A percentile compares a stretch with the other conserved stretches of the same genome.
Conservation (phyloP, 208 protist species). For the Wallacemonas sp. region DNA sequence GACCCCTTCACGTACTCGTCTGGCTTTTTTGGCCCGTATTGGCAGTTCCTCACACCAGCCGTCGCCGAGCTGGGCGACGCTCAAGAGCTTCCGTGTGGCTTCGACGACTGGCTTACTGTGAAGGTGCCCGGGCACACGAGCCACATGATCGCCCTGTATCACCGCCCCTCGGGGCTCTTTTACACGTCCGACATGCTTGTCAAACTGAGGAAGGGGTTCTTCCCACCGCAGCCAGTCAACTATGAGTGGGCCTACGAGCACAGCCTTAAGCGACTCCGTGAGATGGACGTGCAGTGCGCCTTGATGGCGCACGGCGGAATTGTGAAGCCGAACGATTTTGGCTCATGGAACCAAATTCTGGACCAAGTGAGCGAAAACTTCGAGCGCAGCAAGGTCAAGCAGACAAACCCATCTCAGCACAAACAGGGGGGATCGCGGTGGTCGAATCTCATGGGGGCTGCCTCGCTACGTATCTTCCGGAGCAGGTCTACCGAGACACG, state of each 20-base stretch:
- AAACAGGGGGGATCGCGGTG: background rate
- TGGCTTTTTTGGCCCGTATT: constrained; percentile 40
- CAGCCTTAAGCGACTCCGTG: constrained; percentile 36
- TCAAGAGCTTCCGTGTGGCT: constrained; percentile 37
- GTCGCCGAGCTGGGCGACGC: constrained; percentile 21
- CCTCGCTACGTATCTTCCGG: background rate
- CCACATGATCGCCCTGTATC: constrained; percentile 60
- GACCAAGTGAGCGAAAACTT: constrained; percentile 32
- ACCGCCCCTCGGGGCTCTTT: constrained; percentile 38
- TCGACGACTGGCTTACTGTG: constrained; percentile 48
- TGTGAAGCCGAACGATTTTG: constrained; percentile 35
- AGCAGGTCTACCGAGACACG: constrained; percentile 3
- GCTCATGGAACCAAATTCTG: constrained; percentile 41
- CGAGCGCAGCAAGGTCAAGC: background rate
- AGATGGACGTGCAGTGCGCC: constrained; percentile 34
- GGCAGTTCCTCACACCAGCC: constrained; percentile 20
- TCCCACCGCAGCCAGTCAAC: constrained; percentile 38
- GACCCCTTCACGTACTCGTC: constrained; percentile 33
- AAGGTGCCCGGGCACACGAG: constrained; percentile 56
- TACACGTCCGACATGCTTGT: constrained; percentile 51
- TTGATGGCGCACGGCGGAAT: constrained; percentile 51
- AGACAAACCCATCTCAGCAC: background rate
- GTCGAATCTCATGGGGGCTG: background rate
- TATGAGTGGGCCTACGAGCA: constrained; percentile 39
- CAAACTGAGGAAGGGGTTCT: constrained; percentile 36